phyloP scores from a whole-genome alignment of 176 grass and related monocot species.

The Aegilops bicornis region DNA sequence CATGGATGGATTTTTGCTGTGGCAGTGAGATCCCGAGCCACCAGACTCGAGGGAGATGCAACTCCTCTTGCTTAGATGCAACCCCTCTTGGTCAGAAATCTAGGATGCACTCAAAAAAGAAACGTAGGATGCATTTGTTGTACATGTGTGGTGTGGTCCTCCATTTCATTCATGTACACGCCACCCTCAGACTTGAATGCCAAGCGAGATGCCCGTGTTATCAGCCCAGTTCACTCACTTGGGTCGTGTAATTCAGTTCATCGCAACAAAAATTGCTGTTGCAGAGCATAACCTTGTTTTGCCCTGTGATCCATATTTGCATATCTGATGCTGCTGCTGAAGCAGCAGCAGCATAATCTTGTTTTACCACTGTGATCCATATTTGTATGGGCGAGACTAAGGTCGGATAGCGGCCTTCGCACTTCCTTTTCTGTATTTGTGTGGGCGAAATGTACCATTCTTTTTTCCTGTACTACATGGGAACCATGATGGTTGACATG shows the following conservation, averaged over 20 bases:
- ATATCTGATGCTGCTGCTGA: too few relatives aligned
- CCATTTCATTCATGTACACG: not conserved
- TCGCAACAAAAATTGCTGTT: not conserved
- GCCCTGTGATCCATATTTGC: not conserved
- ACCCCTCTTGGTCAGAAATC: not conserved
- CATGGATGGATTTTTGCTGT: not conserved
- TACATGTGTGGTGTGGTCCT: not conserved
- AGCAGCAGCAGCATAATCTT: not conserved
- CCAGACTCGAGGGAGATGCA: not conserved
- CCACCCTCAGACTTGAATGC: not conserved
- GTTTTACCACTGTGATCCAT: not conserved
- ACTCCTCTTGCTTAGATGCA: not conserved
- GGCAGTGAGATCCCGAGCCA: not conserved
- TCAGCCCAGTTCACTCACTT: not conserved
- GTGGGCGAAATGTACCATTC: not conserved
- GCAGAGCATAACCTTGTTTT: not conserved
- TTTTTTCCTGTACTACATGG: not conserved
- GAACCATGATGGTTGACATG: not conserved
- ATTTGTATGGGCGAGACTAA: not conserved
- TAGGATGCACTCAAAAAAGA: not conserved
- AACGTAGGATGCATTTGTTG: too few relatives aligned
- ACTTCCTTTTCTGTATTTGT: too few relatives aligned
- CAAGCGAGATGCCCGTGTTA: not conserved
- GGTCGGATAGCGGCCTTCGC: not conserved
- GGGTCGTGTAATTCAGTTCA: not conserved